Evolutionary conservation across 2,329 filamentous ascomycete genomes (phyloP).

Genomic region (Dothideomycetes sp.): DNA sequence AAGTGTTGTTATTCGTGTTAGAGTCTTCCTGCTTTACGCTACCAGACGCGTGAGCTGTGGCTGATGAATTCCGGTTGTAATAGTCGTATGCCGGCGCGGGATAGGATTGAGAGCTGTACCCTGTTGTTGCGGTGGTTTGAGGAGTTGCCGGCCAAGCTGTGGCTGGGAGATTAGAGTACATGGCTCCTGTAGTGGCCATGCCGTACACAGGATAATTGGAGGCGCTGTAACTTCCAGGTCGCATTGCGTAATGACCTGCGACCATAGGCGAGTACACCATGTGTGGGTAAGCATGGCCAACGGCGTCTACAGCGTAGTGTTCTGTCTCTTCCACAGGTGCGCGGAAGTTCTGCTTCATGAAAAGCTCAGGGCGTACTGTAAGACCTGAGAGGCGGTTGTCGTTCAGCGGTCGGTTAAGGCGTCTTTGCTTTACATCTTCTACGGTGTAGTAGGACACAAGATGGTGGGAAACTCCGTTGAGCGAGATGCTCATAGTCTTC

Average conservation of each 20-base stretch:
- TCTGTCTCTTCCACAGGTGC: conserved; percentile 26
- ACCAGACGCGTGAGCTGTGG: conserved; percentile 13
- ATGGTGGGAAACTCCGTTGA: conserved; percentile 67
- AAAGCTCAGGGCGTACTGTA: conserved; percentile 24
- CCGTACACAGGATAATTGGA: conserved; percentile 21
- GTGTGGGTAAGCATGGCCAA: conserved; percentile 22
- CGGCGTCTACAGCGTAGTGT: conserved; percentile 23
- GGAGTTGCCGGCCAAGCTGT: conserved; percentile 17
- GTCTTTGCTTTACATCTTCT: conserved; percentile 59
- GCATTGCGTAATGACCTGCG: conserved; percentile 16
- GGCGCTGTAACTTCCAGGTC: conserved; percentile 18
- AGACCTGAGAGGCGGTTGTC: conserved; percentile 32
- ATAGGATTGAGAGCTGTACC: conserved; percentile 15
- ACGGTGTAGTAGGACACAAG: conserved; percentile 82
- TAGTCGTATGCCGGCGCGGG: conserved; percentile 9
- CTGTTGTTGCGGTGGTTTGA: conserved; percentile 12
- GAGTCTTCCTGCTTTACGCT: conserved; percentile 17
- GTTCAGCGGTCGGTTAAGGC: conserved; percentile 47
- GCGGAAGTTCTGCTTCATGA: conserved; percentile 28
- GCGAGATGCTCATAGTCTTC: conserved; percentile 79
- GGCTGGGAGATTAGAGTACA: conserved; percentile 18
- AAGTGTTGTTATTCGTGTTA: conserved; percentile 2
- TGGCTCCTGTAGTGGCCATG: conserved; percentile 14
- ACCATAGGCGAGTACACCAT: conserved; percentile 20
- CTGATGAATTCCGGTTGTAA: conserved; percentile 15